Conservation (phyloP, 164 flowering plant species). For the Vitis riparia region DNA sequence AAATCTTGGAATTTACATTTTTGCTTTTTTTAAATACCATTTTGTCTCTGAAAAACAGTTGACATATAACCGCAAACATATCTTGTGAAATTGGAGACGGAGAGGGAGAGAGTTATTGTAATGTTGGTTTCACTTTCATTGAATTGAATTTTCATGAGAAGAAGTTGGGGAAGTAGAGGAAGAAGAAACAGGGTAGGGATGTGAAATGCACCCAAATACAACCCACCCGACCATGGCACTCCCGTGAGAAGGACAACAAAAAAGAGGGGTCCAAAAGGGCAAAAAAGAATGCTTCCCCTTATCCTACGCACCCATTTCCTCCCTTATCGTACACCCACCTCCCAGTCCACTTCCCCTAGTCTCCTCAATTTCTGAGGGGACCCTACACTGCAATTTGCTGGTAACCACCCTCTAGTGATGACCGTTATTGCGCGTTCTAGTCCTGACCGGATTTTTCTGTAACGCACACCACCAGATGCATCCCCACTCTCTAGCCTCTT, state of each 20-base stretch:
- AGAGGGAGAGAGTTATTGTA: conserved; percentile 10
- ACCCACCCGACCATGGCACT: conserved; percentile 69
- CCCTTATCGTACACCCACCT: conserved; percentile 23
- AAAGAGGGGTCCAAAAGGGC: conserved; percentile 24
- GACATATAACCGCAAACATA: neutral
- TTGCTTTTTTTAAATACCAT: neutral
- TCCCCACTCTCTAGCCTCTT: conserved; percentile 15
- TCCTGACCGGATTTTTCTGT: conserved; percentile 20
- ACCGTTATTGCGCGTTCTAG: conserved; percentile 35
- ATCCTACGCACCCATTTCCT: conserved; percentile 32
- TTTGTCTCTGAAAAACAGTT: neutral
- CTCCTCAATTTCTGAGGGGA: conserved; percentile 14
- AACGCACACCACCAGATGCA: conserved; percentile 12
- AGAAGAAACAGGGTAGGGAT: conserved; percentile 14
- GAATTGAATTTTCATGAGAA: conserved; percentile 33
- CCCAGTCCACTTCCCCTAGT: conserved; percentile 2
- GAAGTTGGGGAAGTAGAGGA: conserved; percentile 23
- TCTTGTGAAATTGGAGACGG: neutral
- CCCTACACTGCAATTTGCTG: conserved; percentile 11
- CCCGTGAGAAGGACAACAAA: conserved; percentile 64
- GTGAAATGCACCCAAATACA: conserved; percentile 22
- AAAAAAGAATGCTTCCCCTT: conserved; percentile 11
- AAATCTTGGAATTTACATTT: conserved; percentile 4
- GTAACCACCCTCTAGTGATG: conserved; percentile 15
- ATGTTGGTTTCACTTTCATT: conserved; percentile 23